Percentiles rank a stretch among this genome's conserved stretches.
Conservation (phyloP, 2,329 filamentous ascomycete species). For the Amauroascus niger region DNA sequence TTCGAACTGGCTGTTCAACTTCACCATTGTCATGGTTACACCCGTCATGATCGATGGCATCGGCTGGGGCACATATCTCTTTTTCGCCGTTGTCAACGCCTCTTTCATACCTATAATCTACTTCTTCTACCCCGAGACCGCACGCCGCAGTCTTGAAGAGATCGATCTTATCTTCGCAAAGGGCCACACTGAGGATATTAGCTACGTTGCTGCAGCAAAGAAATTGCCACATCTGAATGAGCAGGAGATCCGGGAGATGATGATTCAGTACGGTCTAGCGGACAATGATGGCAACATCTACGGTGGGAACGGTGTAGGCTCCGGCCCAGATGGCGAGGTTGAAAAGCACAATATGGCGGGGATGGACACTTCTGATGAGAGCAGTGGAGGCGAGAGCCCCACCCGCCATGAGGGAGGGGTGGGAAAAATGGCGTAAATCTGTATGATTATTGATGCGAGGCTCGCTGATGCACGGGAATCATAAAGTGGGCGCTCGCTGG, state of each 20-base stretch:
- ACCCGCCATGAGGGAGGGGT: neutral
- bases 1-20: conserved; percentile 24
- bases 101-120: conserved; percentile 36
- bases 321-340: neutral
- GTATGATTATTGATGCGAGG: neutral
- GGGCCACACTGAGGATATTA: conserved; percentile 14
- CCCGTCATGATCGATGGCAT: conserved; percentile 21
- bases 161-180: conserved; percentile 27
- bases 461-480: neutral
- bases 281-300: neutral
- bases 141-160: conserved; percentile 35
- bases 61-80: conserved; percentile 34
- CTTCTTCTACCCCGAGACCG: conserved; percentile 46
- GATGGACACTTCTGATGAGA: neutral
- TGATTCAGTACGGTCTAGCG: conserved; percentile 2
- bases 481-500: neutral
- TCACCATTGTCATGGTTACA: conserved; percentile 22
- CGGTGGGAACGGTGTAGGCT: neutral
- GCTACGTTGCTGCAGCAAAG: conserved; percentile 11
- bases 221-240: neutral
- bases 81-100: conserved; percentile 31
- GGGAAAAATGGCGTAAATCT: neutral
- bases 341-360: neutral
- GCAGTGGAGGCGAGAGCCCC: neutral
- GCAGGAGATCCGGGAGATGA: conserved; percentile 17